phyloP scores from a whole-genome alignment of 2,329 filamentous ascomycete species.

The Cucurbitaria berberidis region DNA sequence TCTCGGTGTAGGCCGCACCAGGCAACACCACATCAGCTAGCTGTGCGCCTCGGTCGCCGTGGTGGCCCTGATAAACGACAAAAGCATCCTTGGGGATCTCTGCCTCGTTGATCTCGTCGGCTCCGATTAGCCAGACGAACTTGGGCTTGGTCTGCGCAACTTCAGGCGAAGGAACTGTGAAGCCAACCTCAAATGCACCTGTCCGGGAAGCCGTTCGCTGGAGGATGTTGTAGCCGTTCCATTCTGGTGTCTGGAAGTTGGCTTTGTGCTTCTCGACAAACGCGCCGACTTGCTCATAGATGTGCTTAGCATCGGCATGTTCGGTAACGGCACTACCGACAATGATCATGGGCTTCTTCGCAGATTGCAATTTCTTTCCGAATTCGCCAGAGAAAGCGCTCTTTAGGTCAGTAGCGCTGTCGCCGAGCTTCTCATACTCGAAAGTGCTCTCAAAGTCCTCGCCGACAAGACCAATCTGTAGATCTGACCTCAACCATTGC shows the following conservation, averaged over 20 bases:
- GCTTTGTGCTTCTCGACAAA: constrained; percentile 93
- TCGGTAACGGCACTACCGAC: constrained; percentile 92
- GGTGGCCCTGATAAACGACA: constrained; percentile 96
- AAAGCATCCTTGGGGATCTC: constrained; percentile 97
- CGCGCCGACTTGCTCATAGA: constrained; percentile 86
- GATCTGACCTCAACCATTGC: constrained; percentile 94
- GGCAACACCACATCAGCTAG: constrained; percentile 93
- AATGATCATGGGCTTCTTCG: constrained; percentile 95
- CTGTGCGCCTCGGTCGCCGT: constrained; percentile 91
- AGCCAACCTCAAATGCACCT: constrained; percentile 95
- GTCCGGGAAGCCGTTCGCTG: constrained; percentile 91
- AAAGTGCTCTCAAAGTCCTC: constrained; percentile 94
- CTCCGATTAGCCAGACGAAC: constrained; percentile 95
- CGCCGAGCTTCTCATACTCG: constrained; percentile 89
- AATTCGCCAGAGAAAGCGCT: constrained; percentile 83
- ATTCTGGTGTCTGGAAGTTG: constrained; percentile 87
- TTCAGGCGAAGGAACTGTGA: constrained; percentile 80
- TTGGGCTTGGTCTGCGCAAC: constrained; percentile 88
- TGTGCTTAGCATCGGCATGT: constrained; percentile 87
- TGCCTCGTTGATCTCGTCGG: constrained; percentile 83
- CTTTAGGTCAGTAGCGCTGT: constrained; percentile 80
- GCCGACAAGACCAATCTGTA: constrained; percentile 90
- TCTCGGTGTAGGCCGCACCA: constrained; percentile 95
- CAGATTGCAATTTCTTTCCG: constrained; percentile 86
- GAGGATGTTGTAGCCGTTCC: constrained; percentile 97